phyloP scores from a whole-genome alignment of 139 green algal genomes.

The Desmodesmus armatus region DNA sequence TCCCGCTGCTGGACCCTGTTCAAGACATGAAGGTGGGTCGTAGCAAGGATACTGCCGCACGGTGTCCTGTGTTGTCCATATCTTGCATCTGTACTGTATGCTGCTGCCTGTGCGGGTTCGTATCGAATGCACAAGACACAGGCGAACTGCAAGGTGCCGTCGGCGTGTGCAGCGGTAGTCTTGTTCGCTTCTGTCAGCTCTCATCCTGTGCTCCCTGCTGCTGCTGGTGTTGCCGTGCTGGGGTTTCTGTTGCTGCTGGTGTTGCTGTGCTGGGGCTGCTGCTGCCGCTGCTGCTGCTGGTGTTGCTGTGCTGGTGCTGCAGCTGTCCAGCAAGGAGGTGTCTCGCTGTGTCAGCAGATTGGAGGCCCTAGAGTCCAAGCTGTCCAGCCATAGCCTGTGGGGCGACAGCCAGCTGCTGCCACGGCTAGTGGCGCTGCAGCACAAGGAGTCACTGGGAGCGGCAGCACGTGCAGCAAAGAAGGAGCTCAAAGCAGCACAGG shows the following conservation, averaged over 20 bases:
- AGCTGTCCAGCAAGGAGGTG: slow-evolving; percentile 31
- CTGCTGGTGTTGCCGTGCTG: too few species aligned
- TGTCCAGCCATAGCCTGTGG: slow-evolving; percentile 25
- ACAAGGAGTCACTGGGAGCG: slow-evolving; percentile 26
- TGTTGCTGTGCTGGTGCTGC: background rate
- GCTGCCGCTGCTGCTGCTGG: too few species aligned
- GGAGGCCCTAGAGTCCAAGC: slow-evolving; percentile 9
- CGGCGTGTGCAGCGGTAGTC: too few species aligned
- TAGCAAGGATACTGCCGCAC: too few species aligned
- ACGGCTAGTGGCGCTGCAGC: slow-evolving; percentile 34
- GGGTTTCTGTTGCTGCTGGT: too few species aligned
- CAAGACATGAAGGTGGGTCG: slow-evolving; percentile 74
- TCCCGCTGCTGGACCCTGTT: slow-evolving; percentile 75
- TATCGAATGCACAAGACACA: background rate
- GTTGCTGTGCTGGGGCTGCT: too few species aligned
- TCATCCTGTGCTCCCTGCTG: background rate
- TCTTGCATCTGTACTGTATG: background rate
- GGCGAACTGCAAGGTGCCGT: background rate
- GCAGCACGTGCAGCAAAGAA: slow-evolving; percentile 25
- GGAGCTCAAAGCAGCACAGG: slow-evolving; percentile 46
- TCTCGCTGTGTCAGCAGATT: background rate
- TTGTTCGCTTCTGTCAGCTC: background rate
- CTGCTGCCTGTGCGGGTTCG: background rate
- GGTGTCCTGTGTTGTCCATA: background rate
- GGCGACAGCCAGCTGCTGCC: background rate